Conservation (phyloP, 352 stramenopile genomes). For the Globisporangium mamillatum region DNA sequence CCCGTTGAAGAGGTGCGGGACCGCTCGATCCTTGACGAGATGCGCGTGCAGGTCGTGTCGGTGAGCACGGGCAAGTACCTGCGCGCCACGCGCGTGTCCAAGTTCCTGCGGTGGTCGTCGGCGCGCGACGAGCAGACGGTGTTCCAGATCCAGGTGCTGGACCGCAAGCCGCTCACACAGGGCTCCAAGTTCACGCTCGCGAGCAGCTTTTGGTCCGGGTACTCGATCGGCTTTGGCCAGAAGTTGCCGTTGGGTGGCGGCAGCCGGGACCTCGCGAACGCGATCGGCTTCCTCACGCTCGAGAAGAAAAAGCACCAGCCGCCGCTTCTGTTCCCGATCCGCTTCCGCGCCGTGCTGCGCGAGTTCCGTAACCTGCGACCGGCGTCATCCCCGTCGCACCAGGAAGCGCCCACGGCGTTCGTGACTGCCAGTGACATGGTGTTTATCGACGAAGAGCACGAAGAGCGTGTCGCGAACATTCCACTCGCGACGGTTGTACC, state of each 20-base stretch:
- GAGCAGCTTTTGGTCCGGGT: constrained; percentile 54
- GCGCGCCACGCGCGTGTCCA: constrained; percentile 56
- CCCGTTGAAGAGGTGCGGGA: constrained; percentile 48
- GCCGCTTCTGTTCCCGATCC: constrained; percentile 59
- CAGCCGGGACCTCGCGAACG: constrained; percentile 42
- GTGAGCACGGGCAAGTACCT: constrained; percentile 50
- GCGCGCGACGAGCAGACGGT: constrained; percentile 58
- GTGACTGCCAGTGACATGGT: constrained; percentile 50
- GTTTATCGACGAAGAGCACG: constrained; percentile 53
- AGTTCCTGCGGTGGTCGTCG: constrained; percentile 64
- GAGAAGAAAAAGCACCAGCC: constrained; percentile 64
- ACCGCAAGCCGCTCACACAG: constrained; percentile 45
- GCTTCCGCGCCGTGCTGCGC: constrained; percentile 42
- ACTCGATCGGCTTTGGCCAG: constrained; percentile 54
- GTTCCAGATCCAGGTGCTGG: constrained; percentile 54
- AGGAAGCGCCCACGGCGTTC: constrained; percentile 33
- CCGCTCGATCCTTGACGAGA: constrained; percentile 56
- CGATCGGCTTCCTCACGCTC: constrained; percentile 60
- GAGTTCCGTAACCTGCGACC: constrained; percentile 32
- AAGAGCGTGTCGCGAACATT: constrained; percentile 29
- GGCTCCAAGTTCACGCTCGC: constrained; percentile 58
- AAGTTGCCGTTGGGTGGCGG: constrained; percentile 48
- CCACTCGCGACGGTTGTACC: constrained; percentile 30
- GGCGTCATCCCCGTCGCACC: constrained; percentile 12
- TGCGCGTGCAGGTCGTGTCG: constrained; percentile 60